These are phyloP conservation scores for Pseudopithomyces maydicus DNA, from an alignment of 2,329 filamentous ascomycete species.

Conservation along the genomic window DNA sequence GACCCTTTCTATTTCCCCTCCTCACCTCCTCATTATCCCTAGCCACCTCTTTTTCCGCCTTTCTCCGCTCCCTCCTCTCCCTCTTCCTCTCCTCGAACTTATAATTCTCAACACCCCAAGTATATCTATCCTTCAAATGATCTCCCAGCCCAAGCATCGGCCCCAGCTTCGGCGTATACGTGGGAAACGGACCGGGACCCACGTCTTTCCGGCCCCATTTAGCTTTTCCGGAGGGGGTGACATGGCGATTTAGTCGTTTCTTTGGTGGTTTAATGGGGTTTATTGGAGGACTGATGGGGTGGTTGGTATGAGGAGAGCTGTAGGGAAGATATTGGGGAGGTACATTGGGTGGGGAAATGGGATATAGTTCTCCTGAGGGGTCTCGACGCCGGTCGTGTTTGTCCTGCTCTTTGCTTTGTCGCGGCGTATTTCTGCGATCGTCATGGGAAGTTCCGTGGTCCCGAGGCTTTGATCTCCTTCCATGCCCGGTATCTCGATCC, in stretches of 20 bases:
- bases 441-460: too few relatives aligned
- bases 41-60: conserved; percentile 19
- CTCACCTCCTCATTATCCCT: conserved; percentile 11
- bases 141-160: conserved; percentile 22
- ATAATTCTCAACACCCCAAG: conserved; percentile 28
- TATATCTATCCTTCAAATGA: conserved; percentile 25
- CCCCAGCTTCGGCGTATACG: conserved; percentile 17
- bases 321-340: too few relatives aligned
- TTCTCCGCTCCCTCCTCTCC: conserved; percentile 16
- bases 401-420: too few relatives aligned
- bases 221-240: conserved; percentile 2
- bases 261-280: background rate
- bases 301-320: too few relatives aligned
- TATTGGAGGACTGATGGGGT: too few relatives aligned
- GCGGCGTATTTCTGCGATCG: too few relatives aligned
- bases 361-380: too few relatives aligned
- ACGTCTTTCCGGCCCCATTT: conserved; percentile 22
- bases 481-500: background rate
- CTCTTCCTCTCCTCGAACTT: conserved; percentile 17
- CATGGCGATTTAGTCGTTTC: conserved; percentile 2
- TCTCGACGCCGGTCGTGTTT: too few relatives aligned
- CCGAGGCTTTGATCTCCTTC: background rate
- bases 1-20: conserved; percentile 10
- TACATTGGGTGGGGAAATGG: too few relatives aligned
- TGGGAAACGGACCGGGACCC: conserved; percentile 21